A percentile compares a stretch with the other conserved stretches of the same genome.
Evolutionary conservation across 2,329 filamentous ascomycete species (phyloP).

Genomic region (Cladophialophora yegresii): DNA sequence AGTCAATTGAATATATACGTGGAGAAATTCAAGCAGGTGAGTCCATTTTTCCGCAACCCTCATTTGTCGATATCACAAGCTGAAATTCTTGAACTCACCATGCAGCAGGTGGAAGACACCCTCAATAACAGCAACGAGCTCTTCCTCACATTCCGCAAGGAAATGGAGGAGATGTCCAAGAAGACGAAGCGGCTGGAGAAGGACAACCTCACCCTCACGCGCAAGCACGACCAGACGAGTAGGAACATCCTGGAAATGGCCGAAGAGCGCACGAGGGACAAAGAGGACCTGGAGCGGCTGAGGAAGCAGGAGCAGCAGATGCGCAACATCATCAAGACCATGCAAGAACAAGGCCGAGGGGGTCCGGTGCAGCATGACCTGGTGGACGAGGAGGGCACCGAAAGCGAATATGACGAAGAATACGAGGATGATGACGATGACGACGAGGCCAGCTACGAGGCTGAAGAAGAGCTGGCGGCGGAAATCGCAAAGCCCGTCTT

Average conservation of each 20-base stretch:
- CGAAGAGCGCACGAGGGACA: slow-evolving; percentile 77
- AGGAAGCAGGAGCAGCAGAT: slow-evolving; percentile 87
- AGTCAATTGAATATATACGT: slow-evolving; percentile 98
- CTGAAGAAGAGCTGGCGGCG: slow-evolving; percentile 54
- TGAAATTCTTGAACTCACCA: slow-evolving; percentile 35
- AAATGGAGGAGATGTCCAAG: slow-evolving; percentile 99
- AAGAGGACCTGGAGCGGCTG: slow-evolving; percentile 75
- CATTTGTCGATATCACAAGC: slow-evolving; percentile 34
- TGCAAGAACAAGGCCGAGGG: slow-evolving; percentile 91
- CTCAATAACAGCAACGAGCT: slow-evolving; percentile 98
- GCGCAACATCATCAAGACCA: slow-evolving; percentile 89
- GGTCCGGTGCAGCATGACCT: slow-evolving; percentile 58
- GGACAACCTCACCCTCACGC: slow-evolving; percentile 86
- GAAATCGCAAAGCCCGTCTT: slow-evolving; percentile 48
- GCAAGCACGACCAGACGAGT: slow-evolving; percentile 91
- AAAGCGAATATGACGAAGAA: slow-evolving; percentile 57
- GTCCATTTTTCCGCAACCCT: slow-evolving; percentile 41
- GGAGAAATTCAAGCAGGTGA: slow-evolving; percentile 99
- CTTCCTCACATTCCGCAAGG: slow-evolving; percentile 94
- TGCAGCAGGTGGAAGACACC: slow-evolving; percentile 87
- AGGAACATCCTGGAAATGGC: slow-evolving; percentile 97
- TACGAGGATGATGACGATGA: slow-evolving; percentile 62
- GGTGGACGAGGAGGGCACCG: slow-evolving; percentile 55
- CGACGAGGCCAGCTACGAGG: slow-evolving; percentile 60
- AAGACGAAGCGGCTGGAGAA: slow-evolving; percentile 97